phyloP scores from a whole-genome alignment of 169 alveolate species.

The Babesia ovis region DNA sequence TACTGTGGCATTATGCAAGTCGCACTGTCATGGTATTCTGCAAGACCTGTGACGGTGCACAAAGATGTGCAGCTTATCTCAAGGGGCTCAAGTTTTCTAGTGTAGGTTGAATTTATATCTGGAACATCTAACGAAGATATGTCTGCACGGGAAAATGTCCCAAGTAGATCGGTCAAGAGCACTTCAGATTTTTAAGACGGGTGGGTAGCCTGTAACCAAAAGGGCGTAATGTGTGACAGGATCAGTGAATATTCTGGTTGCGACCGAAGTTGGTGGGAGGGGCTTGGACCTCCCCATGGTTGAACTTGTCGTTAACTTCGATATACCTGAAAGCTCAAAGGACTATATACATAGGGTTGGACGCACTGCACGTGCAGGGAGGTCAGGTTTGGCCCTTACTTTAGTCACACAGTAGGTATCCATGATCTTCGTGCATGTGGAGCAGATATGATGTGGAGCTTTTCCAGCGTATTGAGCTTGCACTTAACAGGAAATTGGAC shows the following conservation, averaged over 20 bases:
- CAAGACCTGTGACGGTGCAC: constrained; percentile 90
- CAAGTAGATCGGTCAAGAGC: constrained; percentile 93
- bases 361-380: constrained; percentile 99
- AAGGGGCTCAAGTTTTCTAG: constrained; percentile 86
- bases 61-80: constrained; percentile 85
- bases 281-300: constrained; percentile 98
- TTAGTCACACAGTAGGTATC: constrained; percentile 89
- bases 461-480: constrained; percentile 89
- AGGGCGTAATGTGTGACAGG: not conserved
- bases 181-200: constrained; percentile 90
- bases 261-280: constrained; percentile 99
- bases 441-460: constrained; percentile 88
- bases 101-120: constrained; percentile 65
- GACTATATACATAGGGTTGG: constrained; percentile 99
- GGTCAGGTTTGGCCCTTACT: constrained; percentile 94
- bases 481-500: constrained; percentile 86
- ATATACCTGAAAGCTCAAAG: constrained; percentile 92
- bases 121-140: constrained; percentile 28
- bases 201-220: constrained; percentile 31
- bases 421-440: not conserved
- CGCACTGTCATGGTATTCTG: constrained; percentile 89
- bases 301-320: constrained; percentile 95
- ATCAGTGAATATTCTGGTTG: constrained; percentile 85
- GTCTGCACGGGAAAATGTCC: constrained; percentile 95
- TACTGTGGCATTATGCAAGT: constrained; percentile 41